Conservation (phyloP, 805 yeast genomes). For the Blastobotrys muscicola region DNA sequence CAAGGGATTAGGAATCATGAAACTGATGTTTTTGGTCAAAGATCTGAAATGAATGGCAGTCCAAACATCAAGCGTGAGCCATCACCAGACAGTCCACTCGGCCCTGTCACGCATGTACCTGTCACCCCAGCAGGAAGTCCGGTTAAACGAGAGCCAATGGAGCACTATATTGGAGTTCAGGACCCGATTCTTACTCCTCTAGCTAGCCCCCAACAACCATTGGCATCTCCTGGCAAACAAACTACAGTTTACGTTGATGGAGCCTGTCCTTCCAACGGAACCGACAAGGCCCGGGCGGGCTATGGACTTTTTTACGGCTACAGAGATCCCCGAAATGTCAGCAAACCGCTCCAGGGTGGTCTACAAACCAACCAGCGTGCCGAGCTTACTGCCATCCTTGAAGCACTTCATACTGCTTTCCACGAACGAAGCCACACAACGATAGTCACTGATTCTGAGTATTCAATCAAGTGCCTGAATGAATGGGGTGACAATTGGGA, state of each 20-base stretch:
- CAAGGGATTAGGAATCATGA: too few species aligned
- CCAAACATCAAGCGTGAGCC: too few species aligned
- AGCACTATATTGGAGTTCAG: too few species aligned
- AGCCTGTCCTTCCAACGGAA: conserved; percentile 56
- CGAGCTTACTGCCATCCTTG: conserved; percentile 54
- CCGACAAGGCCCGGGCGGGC: conserved; percentile 41
- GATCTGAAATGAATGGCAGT: too few species aligned
- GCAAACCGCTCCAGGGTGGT: conserved; percentile 39
- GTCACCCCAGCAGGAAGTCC: too few species aligned
- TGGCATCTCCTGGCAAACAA: too few species aligned
- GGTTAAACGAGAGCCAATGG: too few species aligned
- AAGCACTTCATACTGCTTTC: conserved; percentile 40
- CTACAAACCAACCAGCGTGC: conserved; percentile 72
- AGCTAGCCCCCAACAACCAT: too few species aligned
- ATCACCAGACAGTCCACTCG: too few species aligned
- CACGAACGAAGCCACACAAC: conserved; percentile 9
- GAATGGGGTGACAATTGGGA: conserved; percentile 53
- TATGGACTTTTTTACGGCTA: conserved; percentile 67
- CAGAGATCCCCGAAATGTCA: conserved; percentile 42
- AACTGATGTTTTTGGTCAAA: too few species aligned
- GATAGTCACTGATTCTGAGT: conserved; percentile 55
- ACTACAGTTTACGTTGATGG: conserved; percentile 64
- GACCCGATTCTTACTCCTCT: neutral
- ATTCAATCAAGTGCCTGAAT: conserved; percentile 46
- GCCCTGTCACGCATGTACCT: too few species aligned